phyloP scores from a whole-genome alignment of 176 grass and related monocot genomes.

The Cymbopogon citratus region DNA sequence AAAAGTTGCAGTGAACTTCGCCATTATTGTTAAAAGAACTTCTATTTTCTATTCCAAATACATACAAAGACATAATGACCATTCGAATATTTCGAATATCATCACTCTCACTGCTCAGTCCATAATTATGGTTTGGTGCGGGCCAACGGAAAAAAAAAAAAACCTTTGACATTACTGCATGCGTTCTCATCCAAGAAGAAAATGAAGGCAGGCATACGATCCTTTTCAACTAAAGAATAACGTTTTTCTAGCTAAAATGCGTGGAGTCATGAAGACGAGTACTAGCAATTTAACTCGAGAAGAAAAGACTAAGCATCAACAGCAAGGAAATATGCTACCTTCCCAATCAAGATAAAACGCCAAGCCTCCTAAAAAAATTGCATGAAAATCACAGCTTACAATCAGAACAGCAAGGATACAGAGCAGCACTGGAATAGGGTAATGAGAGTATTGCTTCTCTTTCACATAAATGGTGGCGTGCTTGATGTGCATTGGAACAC shows the following conservation, averaged over 20 bases:
- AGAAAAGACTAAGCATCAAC: conserved; percentile 14
- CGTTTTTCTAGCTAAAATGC: neutral
- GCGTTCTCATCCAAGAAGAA: too few relatives aligned
- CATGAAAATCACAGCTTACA: conserved; percentile 4
- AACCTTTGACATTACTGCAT: too few relatives aligned
- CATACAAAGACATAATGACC: too few relatives aligned
- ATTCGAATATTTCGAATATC: too few relatives aligned
- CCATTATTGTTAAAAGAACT: too few relatives aligned
- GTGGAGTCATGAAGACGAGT: neutral
- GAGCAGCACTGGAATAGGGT: neutral
- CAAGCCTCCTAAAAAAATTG: neutral
- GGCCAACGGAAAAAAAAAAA: too few relatives aligned
- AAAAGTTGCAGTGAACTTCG: too few relatives aligned
- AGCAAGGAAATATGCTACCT: conserved; percentile 26
- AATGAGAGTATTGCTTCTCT: conserved; percentile 1
- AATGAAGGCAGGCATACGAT: neutral
- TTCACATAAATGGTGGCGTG: conserved; percentile 1
- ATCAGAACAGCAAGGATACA: conserved; percentile 17
- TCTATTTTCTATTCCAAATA: too few relatives aligned
- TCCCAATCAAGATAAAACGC: conserved; percentile 31
- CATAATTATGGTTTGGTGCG: too few relatives aligned
- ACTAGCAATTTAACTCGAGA: neutral
- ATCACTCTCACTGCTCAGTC: too few relatives aligned
- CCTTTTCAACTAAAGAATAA: neutral
- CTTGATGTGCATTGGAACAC: neutral